Evolutionary conservation across 2,329 filamentous ascomycete genomes (phyloP).

Genomic region (Apiospora phragmitis): DNA sequence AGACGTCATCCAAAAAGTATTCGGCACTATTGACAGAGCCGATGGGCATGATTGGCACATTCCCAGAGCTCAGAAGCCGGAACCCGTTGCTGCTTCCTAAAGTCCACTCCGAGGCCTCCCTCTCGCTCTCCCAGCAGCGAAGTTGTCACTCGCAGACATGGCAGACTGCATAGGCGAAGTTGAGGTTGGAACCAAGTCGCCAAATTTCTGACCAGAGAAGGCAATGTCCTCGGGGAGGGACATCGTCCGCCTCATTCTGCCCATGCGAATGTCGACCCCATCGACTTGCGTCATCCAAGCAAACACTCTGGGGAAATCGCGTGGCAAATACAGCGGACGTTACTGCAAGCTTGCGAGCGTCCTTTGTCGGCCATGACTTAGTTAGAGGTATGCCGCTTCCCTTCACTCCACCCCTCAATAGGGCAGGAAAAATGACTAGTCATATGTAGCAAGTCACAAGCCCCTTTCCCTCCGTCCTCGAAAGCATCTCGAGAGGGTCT

Average conservation of each 20-base stretch:
- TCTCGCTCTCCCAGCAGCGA: background rate
- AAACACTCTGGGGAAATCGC: conserved; percentile 4
- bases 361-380: background rate
- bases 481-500: background rate
- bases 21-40: background rate
- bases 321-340: background rate
- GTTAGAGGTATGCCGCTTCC: background rate
- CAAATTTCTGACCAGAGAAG: background rate
- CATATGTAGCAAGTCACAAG: background rate
- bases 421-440: background rate
- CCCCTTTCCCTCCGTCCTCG: background rate
- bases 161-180: background rate
- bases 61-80: background rate
- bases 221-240: background rate
- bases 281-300: background rate
- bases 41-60: conserved; percentile 1
- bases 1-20: background rate
- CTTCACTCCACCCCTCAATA: background rate
- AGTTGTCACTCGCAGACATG: background rate
- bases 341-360: background rate
- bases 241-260: background rate
- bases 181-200: background rate
- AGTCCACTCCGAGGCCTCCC: background rate
- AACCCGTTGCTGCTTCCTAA: background rate
- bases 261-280: background rate